Conservation (phyloP, 257 asterid species). For the Solanum appendiculatum region DNA sequence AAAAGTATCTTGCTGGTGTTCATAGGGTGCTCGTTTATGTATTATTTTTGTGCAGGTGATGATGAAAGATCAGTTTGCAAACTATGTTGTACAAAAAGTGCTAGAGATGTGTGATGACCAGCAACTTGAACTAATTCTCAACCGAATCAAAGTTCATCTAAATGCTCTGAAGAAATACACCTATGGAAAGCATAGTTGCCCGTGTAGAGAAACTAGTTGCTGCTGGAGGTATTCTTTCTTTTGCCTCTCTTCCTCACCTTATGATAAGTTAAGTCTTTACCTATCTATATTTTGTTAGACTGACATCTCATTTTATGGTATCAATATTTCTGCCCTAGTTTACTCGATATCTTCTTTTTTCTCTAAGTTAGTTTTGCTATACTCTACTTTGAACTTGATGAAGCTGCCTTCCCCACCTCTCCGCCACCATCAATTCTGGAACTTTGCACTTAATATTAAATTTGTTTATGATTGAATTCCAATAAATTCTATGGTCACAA, state of each 20-base stretch:
- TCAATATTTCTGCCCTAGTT: background rate
- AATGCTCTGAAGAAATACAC: constrained; percentile 71
- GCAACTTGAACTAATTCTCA: constrained; percentile 58
- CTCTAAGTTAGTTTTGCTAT: background rate
- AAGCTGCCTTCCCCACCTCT: background rate
- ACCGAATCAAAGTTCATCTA: constrained; percentile 64
- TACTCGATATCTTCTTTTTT: background rate
- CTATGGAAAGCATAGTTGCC: constrained; percentile 78
- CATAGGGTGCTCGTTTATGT: background rate
- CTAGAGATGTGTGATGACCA: constrained; percentile 75
- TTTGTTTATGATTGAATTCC: background rate
- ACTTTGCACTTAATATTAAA: background rate
- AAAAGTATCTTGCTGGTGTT: background rate
- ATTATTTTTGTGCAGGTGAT: constrained; percentile 28
- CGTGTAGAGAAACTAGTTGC: constrained; percentile 92
- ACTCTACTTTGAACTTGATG: background rate
- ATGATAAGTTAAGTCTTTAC: background rate
- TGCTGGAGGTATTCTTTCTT: constrained; percentile 53
- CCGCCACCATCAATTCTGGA: background rate
- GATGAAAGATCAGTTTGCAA: constrained; percentile 87
- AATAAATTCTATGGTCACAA: background rate
- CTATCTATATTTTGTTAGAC: background rate
- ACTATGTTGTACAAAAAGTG: constrained; percentile 86
- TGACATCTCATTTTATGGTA: background rate
- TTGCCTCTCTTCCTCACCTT: background rate